These are phyloP conservation scores for Xylariaceae sp. DNA, from an alignment of 2,329 filamentous ascomycete genomes.

Conservation along the genomic window DNA sequence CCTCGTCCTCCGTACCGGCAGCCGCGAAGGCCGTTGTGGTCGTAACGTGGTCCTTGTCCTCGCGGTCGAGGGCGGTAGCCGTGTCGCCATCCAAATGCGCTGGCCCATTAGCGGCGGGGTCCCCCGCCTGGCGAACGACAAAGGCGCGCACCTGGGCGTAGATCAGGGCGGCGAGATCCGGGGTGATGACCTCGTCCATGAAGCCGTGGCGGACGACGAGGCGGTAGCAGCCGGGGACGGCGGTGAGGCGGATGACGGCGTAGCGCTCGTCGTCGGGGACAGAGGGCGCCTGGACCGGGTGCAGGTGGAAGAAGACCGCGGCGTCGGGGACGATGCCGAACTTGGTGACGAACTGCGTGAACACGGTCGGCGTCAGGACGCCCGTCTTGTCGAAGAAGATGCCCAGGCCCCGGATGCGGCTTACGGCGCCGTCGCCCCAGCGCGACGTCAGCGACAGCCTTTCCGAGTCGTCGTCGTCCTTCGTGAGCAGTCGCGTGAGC, in stretches of 20 bases:
- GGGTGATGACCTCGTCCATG: conserved; percentile 70
- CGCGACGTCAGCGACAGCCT: conserved; percentile 38
- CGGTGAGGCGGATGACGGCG: conserved; percentile 45
- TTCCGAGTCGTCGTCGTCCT: conserved; percentile 15
- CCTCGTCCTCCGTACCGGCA: no score
- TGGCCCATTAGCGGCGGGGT: no score
- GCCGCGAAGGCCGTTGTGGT: no score
- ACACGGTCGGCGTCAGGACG: conserved; percentile 65
- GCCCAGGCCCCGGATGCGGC: conserved; percentile 60
- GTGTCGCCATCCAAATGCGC: conserved; percentile 4
- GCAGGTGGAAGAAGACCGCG: conserved; percentile 75
- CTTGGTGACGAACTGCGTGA: conserved; percentile 73
- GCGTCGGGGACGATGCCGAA: conserved; percentile 69
- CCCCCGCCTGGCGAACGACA: conserved; percentile 43
- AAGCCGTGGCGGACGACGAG: conserved; percentile 73
- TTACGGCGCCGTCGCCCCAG: conserved; percentile 48
- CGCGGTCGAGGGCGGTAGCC: conserved; percentile 9
- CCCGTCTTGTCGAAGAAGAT: conserved; percentile 82
- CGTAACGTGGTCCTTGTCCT: no score
- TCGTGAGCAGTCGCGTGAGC: conserved; percentile 43
- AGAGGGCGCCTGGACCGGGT: conserved; percentile 61
- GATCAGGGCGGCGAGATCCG: conserved; percentile 62
- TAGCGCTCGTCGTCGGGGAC: conserved; percentile 54
- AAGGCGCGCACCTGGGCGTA: conserved; percentile 60
- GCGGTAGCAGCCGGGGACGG: conserved; percentile 66